Conservation (phyloP, 2,329 filamentous ascomycete genomes). For the Didymella sp. region DNA sequence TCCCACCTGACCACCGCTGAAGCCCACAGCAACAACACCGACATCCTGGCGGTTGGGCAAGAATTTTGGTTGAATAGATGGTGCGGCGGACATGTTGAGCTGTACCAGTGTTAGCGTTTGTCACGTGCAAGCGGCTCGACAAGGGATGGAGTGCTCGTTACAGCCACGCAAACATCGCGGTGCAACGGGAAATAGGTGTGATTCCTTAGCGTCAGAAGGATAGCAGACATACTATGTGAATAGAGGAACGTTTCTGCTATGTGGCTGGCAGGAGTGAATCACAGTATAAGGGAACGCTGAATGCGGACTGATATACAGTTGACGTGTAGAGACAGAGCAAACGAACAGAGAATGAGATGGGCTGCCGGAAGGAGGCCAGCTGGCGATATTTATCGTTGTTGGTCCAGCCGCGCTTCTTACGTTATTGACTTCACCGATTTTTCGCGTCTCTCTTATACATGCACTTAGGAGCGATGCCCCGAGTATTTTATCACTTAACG, state of each 20-base stretch:
- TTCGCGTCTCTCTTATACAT: constrained; percentile 36
- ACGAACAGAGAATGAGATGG: constrained; percentile 7
- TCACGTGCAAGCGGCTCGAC: constrained; percentile 10
- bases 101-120: constrained; percentile 1
- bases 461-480: constrained; percentile 38
- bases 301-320: constrained; percentile 12
- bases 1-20: constrained; percentile 91
- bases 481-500: constrained; percentile 40
- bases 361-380: constrained; percentile 11
- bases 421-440: constrained; percentile 42
- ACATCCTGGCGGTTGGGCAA: constrained; percentile 80
- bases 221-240: constrained; percentile 4
- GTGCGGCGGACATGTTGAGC: constrained; percentile 60
- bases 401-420: constrained; percentile 42
- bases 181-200: too few species aligned
- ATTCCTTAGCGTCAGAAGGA: too few species aligned
- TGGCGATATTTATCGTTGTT: constrained; percentile 33
- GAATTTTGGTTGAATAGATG: constrained; percentile 73
- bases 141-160: not conserved
- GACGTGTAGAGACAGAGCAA: constrained; percentile 4
- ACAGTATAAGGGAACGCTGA: constrained; percentile 7
- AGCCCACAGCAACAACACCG: constrained; percentile 92
- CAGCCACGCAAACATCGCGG: not conserved
- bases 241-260: not conserved
- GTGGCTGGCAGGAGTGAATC: not conserved